These are phyloP conservation scores for Nitzschia palea DNA, from an alignment of 108 stramenopile genomes.

Conservation along the genomic window DNA sequence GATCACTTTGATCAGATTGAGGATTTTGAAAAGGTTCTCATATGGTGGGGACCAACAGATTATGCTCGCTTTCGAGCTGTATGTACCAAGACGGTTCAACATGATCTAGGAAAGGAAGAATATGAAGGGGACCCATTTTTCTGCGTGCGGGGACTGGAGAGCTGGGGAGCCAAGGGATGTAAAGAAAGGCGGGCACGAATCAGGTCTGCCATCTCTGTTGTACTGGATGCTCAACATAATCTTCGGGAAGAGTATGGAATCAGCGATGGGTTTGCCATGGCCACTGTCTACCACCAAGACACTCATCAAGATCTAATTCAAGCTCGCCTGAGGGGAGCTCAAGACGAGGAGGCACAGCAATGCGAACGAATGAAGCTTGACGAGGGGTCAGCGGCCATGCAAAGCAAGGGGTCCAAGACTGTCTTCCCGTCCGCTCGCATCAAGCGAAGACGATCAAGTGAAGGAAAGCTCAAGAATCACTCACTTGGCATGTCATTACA, in stretches of 20 bases:
- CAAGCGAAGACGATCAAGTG: slow-evolving; percentile 9
- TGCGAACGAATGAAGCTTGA: slow-evolving; percentile 3
- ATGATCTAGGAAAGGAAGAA: not conserved
- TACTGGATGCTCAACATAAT: not conserved
- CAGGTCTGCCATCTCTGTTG: not conserved
- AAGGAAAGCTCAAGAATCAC: not conserved
- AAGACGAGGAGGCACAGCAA: slow-evolving; percentile 5
- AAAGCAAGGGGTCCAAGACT: not conserved
- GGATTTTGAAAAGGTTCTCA: not conserved
- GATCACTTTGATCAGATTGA: not conserved
- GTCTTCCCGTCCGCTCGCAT: not conserved
- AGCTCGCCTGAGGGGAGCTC: slow-evolving; percentile 3
- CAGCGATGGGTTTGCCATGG: not conserved
- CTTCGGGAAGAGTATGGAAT: not conserved
- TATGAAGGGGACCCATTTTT: not conserved
- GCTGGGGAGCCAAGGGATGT: not conserved
- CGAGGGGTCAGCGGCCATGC: not conserved
- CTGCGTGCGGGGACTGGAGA: slow-evolving; percentile 9
- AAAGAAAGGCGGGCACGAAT: not conserved
- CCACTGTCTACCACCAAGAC: not conserved
- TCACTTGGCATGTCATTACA: not conserved
- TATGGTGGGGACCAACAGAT: slow-evolving; percentile 7
- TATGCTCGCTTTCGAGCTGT: not conserved
- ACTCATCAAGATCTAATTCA: not conserved
- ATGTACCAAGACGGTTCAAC: not conserved